Base-by-base conservation (phyloP, 1,284 basidiomycete genomes). In the Sporisorium graminicola region DNA sequence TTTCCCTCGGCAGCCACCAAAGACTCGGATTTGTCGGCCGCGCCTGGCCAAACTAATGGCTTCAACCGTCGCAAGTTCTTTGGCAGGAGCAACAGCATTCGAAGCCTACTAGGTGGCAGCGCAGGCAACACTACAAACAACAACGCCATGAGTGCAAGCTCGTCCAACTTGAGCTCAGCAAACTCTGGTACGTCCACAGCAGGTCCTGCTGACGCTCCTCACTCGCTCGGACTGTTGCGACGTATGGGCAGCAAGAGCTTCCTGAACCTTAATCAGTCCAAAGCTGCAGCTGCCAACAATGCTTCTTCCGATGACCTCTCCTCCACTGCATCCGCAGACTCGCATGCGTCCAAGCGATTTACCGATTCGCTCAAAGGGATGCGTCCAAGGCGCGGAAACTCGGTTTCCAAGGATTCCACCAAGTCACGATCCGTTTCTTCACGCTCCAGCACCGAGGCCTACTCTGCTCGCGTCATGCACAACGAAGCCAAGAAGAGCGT, bases 191-290 rank as follows among this genome's bases (percentile, higher is more conserved):
- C 47, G 5, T 62, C 57, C 4, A 46, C 51, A 14, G 16, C 43
- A 24, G 42, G 46, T 35, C 24, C 65, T 3, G 9, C 33, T n/a
- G 29, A 52, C 20, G 31, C 42, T n/a, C 54, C 54, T 13, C 60
- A 50, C 5, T 46, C 64, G 14, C 70, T 58, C n/a, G 67, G 73
- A 18, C 51, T 74, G 9, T 54, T 78, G 27, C 64, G 72, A 1
- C 71, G 72, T 27, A 75, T 75, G 58, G 67, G 72, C n/a, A 78
- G 76, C 58, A 69, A 58, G 42, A 72, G 65, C 49, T 68, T 75
- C 40, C 65, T 78, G 40, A 74, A 68, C 26, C 40, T 69, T 29
- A 65, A 62, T 24, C 58, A 68, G 27, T 26, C 68, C 53, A 68
- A 65, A 31, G n/a, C 59, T 12, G 27, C 24, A 27, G 26, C 69